phyloP scores from a whole-genome alignment of 1,284 basidiomycete species.

The Rhodotorula glutinis region DNA sequence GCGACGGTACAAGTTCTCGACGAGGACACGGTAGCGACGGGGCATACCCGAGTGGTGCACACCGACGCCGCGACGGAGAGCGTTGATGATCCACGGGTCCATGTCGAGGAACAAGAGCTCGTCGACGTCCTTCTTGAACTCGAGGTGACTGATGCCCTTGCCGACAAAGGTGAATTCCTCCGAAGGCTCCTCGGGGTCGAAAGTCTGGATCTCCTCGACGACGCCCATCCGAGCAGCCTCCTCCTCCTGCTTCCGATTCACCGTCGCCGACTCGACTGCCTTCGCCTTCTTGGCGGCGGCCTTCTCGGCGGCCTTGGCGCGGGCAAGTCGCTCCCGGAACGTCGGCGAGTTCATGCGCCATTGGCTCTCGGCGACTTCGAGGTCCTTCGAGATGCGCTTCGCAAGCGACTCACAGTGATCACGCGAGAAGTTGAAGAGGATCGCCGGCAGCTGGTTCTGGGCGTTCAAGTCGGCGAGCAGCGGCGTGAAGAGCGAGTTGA shows the following conservation, averaged over 20 bases:
- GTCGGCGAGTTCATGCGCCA: constrained; percentile 56
- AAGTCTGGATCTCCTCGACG: constrained; percentile 46
- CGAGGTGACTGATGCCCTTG: constrained; percentile 52
- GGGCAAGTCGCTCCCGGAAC: constrained; percentile 54
- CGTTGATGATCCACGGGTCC: constrained; percentile 50
- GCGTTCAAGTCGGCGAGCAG: constrained; percentile 55
- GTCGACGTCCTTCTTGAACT: constrained; percentile 55
- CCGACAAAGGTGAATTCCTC: constrained; percentile 61
- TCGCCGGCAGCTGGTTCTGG: constrained; percentile 55
- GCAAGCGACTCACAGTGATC: constrained; percentile 60
- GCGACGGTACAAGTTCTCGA: constrained; percentile 60
- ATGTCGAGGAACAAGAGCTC: constrained; percentile 50
- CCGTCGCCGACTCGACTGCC: constrained; percentile 35
- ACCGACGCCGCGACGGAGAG: constrained; percentile 60
- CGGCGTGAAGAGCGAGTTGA: constrained; percentile 49
- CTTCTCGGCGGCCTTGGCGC: constrained; percentile 56
- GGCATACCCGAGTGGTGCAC: constrained; percentile 69
- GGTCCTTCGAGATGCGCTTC: constrained; percentile 47
- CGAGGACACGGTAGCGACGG: constrained; percentile 58
- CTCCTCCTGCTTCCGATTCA: constrained; percentile 51
- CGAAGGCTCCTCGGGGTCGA: constrained; percentile 60
- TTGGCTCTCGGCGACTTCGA: constrained; percentile 53
- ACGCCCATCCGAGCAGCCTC: constrained; percentile 44
- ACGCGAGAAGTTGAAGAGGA: constrained; percentile 65
- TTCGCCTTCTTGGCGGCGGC: constrained; percentile 43